Evolutionary conservation across 108 stramenopile species (phyloP).

Genomic region (Nitzschia putrida): DNA sequence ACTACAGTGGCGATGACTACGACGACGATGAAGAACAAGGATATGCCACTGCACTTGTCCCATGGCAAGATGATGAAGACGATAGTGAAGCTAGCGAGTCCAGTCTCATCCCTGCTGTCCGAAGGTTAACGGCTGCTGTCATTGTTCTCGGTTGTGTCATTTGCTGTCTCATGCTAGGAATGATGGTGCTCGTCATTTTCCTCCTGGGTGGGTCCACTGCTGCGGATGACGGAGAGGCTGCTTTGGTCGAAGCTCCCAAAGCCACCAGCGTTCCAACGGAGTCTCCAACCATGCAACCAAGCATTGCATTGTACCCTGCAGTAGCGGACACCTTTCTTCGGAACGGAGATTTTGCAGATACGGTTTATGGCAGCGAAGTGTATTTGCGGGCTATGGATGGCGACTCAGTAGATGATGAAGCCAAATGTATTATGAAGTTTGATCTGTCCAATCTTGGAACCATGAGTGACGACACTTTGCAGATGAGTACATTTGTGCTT

Average conservation of each 20-base stretch:
- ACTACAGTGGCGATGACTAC: too few species aligned
- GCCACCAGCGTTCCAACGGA: neutral
- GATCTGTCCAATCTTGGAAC: neutral
- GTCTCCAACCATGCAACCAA: neutral
- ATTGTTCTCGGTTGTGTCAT: neutral
- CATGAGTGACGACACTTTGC: neutral
- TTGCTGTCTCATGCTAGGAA: neutral
- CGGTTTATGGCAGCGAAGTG: neutral
- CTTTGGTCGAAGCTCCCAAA: neutral
- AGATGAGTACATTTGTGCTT: neutral
- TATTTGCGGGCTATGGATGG: neutral
- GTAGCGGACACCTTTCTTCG: neutral
- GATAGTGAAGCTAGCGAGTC: too few species aligned
- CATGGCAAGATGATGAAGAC: too few species aligned
- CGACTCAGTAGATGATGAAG: neutral
- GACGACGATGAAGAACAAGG: too few species aligned
- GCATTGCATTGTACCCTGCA: neutral
- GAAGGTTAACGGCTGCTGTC: neutral
- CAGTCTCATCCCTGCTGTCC: neutral
- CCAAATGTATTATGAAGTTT: neutral
- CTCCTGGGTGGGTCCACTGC: neutral
- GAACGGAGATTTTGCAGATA: neutral
- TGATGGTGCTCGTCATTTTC: neutral
- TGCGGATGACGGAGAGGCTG: neutral
- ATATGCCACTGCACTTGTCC: too few species aligned